Percentiles rank a stretch among this genome's conserved stretches.
phyloP scores from a whole-genome alignment of 441 rosid genomes.

The Syzygium malaccense region DNA sequence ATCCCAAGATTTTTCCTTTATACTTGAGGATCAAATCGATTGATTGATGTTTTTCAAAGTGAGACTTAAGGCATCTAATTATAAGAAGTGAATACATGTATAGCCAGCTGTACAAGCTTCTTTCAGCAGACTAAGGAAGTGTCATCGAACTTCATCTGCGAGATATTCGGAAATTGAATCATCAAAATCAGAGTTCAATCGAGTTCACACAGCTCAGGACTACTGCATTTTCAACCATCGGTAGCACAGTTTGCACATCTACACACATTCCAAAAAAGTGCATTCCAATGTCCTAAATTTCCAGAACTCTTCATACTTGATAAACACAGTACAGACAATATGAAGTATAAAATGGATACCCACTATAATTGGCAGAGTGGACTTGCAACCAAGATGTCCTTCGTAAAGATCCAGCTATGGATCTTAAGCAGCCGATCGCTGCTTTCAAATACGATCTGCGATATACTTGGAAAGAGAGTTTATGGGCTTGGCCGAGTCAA shows the following conservation, averaged over 20 bases:
- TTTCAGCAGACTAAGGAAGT: neutral
- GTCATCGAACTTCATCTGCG: neutral
- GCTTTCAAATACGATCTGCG: slow-evolving; percentile 47
- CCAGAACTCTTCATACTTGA: neutral
- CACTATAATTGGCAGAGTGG: slow-evolving; percentile 67
- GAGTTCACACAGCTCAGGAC: neutral
- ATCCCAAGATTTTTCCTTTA: neutral
- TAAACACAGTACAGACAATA: neutral
- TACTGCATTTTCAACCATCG: neutral
- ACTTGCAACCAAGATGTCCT: slow-evolving; percentile 34
- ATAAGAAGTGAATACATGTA: neutral
- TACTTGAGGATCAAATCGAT: neutral
- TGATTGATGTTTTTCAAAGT: neutral
- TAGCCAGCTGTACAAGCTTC: neutral
- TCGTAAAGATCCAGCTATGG: neutral
- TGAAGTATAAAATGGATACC: neutral
- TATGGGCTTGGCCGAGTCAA: slow-evolving; percentile 48
- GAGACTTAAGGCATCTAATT: neutral
- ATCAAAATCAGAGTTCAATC: neutral
- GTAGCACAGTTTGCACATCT: neutral
- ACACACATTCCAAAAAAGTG: neutral
- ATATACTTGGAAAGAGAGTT: slow-evolving; percentile 55
- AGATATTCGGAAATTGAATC: neutral
- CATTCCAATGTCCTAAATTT: neutral
- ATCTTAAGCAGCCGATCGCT: neutral